Evolutionary conservation across 2,329 filamentous ascomycete species (phyloP).

Genomic region (Trichoderma guizhouense): DNA sequence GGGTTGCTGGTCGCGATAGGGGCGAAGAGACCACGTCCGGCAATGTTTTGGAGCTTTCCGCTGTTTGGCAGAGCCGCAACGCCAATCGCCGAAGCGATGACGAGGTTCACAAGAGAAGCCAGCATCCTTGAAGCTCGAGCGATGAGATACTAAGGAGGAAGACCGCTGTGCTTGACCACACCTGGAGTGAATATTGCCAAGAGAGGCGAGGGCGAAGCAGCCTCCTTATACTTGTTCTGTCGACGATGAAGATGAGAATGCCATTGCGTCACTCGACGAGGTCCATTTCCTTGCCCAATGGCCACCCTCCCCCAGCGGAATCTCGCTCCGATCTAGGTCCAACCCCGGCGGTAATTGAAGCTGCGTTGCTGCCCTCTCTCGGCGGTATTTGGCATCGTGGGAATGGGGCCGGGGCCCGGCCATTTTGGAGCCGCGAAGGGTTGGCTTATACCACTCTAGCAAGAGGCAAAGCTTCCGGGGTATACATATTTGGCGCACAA

Average conservation of each 20-base stretch:
- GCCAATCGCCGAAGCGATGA: conserved; percentile 14
- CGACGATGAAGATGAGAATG: background rate
- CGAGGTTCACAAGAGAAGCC: conserved; percentile 9
- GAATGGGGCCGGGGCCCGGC: background rate
- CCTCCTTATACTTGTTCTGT: background rate
- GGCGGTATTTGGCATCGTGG: conserved; percentile 7
- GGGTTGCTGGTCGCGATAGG: conserved; percentile 24
- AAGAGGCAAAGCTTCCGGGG: background rate
- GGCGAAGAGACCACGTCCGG: conserved; percentile 19
- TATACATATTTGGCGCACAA: background rate
- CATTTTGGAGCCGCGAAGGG: background rate
- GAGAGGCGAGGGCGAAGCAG: background rate
- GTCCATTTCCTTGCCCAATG: background rate
- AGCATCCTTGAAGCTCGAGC: conserved; percentile 13
- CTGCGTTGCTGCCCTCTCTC: conserved; percentile 6
- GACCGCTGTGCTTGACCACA: conserved; percentile 11
- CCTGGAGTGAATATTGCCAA: background rate
- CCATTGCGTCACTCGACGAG: conserved; percentile 1
- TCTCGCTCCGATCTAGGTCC: conserved; percentile 16
- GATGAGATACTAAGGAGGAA: background rate
- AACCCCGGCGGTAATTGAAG: conserved; percentile 10
- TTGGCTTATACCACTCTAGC: background rate
- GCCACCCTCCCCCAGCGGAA: background rate
- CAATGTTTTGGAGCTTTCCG: conserved; percentile 4
- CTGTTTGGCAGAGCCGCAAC: conserved; percentile 12